A percentile compares a stretch with the other conserved stretches of the same genome.
Conservation (phyloP, 2,329 filamentous ascomycete species). For the Coniochaeta sp. region DNA sequence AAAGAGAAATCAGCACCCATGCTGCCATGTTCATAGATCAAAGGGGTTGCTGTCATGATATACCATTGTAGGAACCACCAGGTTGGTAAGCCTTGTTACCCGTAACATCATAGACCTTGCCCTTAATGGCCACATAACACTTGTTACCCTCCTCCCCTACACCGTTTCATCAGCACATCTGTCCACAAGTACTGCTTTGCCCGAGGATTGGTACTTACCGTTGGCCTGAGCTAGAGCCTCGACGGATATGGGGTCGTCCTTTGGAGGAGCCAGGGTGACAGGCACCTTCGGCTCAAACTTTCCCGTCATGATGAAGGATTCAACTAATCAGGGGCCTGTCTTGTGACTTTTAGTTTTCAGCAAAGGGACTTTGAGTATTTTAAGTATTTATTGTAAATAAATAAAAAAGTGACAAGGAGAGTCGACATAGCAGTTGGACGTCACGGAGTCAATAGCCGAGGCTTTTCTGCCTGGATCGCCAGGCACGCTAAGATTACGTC, state of each 20-base stretch:
- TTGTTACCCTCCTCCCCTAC: conserved; percentile 58
- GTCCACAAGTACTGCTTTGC: neutral
- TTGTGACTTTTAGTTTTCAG: neutral
- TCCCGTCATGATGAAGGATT: conserved; percentile 40
- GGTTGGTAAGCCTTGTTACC: conserved; percentile 82
- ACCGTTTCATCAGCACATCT: neutral
- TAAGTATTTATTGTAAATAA: no score
- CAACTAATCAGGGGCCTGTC: no score
- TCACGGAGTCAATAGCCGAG: no score
- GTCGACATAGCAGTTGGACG: no score
- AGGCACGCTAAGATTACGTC: no score
- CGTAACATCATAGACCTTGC: conserved; percentile 89
- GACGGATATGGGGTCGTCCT: conserved; percentile 75
- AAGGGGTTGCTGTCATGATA: conserved; percentile 17
- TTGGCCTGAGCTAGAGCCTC: conserved; percentile 76
- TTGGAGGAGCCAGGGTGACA: conserved; percentile 73
- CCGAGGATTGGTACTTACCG: conserved; percentile 52
- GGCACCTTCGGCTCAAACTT: conserved; percentile 75
- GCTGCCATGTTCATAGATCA: neutral
- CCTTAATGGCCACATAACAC: conserved; percentile 68
- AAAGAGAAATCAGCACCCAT: neutral
- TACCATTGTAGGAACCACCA: conserved; percentile 80
- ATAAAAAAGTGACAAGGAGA: no score
- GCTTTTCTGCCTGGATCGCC: no score
- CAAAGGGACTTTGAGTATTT: neutral